phyloP scores from a whole-genome alignment of 176 grass and related monocot genomes.

The Lolium perenne region DNA sequence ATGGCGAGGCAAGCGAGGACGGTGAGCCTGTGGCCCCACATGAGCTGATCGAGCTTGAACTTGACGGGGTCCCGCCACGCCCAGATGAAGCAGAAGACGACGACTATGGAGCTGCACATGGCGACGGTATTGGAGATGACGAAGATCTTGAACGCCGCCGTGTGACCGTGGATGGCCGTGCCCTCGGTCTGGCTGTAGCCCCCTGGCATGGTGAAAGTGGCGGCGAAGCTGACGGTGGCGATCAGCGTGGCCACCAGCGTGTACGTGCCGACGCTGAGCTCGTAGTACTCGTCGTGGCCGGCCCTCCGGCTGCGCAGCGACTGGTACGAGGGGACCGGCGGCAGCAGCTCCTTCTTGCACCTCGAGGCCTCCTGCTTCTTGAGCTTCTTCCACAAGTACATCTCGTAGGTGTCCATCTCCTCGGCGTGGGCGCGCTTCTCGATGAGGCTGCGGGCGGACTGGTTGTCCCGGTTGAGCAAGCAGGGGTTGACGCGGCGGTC shows the following conservation, averaged over 20 bases:
- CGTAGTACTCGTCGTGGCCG: constrained; percentile 37
- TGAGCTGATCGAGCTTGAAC: constrained; percentile 44
- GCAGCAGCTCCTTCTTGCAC: constrained; percentile 50
- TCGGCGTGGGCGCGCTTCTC: constrained; percentile 5
- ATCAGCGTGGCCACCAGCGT: constrained; percentile 49
- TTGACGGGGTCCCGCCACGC: constrained; percentile 43
- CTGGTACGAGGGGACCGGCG: constrained; percentile 22
- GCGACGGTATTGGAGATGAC: constrained; percentile 53
- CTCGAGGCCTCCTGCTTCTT: constrained; percentile 44
- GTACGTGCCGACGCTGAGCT: constrained; percentile 46
- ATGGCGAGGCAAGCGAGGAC: constrained; percentile 49
- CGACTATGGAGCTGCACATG: constrained; percentile 55
- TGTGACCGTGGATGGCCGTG: constrained; percentile 34
- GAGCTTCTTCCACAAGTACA: constrained; percentile 49
- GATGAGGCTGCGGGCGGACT: constrained; percentile 37
- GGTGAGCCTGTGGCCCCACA: constrained; percentile 50
- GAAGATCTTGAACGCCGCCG: constrained; percentile 42
- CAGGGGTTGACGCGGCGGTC: constrained; percentile 38
- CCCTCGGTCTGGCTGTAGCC: constrained; percentile 28
- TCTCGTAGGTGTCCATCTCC: constrained; percentile 41
- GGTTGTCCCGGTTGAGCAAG: constrained; percentile 33
- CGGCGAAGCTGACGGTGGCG: constrained; percentile 52
- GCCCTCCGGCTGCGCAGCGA: constrained; percentile 33
- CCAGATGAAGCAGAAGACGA: constrained; percentile 59
- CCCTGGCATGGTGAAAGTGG: constrained; percentile 53